phyloP scores from a whole-genome alignment of 495 filamentous ascomycete species.

The Lichenothelia convexa region DNA sequence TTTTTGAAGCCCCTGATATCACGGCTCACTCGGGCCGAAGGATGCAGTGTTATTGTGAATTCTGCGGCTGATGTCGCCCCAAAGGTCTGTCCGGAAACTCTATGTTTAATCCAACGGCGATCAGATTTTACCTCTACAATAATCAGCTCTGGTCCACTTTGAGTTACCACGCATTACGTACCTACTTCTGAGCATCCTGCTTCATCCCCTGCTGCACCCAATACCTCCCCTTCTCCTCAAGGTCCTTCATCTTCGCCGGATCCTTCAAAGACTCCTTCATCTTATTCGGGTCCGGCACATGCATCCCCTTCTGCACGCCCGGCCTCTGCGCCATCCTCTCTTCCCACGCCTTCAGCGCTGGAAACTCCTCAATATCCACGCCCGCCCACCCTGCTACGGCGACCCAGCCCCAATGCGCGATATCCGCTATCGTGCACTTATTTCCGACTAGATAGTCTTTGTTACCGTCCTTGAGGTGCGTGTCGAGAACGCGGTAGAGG shows the following conservation, averaged over 20 bases:
- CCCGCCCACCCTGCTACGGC: constrained; percentile 44
- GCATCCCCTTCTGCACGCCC: constrained; percentile 56
- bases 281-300: constrained; percentile 55
- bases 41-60: too few species aligned
- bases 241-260: constrained; percentile 41
- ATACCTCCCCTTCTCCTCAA: constrained; percentile 33
- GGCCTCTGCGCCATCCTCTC: constrained; percentile 43
- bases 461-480: constrained; percentile 38
- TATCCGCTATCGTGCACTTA: constrained; percentile 67
- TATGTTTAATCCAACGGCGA: too few species aligned
- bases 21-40: too few species aligned
- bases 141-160: too few species aligned
- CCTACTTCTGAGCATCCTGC: constrained; percentile 37
- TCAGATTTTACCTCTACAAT: too few species aligned
- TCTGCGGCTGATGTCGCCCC: too few species aligned
- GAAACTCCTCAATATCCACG: constrained; percentile 60
- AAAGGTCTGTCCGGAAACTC: too few species aligned
- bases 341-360: constrained; percentile 46
- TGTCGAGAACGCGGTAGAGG: constrained; percentile 63
- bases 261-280: constrained; percentile 49
- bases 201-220: constrained; percentile 41
- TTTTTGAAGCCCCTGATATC: too few species aligned
- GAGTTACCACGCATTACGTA: too few species aligned
- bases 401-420: constrained; percentile 41
- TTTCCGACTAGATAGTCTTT: constrained; percentile 54